Percentiles rank a stretch among this genome's conserved stretches.
Evolutionary conservation across 768 basidiomycete species (phyloP).

Genomic region (Coprinellus micaceus): DNA sequence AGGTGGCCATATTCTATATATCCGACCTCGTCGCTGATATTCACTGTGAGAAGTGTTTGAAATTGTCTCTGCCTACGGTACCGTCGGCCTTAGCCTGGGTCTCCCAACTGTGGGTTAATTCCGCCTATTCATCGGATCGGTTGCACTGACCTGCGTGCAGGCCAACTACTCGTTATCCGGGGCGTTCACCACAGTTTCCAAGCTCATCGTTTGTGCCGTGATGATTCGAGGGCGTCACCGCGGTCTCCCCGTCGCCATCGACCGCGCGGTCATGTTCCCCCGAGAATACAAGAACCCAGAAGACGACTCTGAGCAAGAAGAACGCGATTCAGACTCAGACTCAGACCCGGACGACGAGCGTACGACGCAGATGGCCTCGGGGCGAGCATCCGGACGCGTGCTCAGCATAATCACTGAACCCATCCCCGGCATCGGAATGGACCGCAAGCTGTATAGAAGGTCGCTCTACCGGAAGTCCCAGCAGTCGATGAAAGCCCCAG

Average conservation of each 20-base stretch:
- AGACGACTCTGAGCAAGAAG: background rate
- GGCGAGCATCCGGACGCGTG: too few species aligned
- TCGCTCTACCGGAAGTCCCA: too few species aligned
- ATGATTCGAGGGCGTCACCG: constrained; percentile 95
- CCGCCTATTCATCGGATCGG: too few species aligned
- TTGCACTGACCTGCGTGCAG: constrained; percentile 35
- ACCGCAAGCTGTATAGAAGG: too few species aligned
- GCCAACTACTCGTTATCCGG: constrained; percentile 80
- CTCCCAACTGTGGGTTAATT: constrained; percentile 60
- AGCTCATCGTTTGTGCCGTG: constrained; percentile 80
- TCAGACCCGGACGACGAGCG: background rate
- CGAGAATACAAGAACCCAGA: constrained; percentile 45
- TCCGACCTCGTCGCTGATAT: background rate
- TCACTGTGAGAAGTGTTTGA: constrained; percentile 62
- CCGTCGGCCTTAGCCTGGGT: constrained; percentile 87
- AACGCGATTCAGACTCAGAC: background rate
- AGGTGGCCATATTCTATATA: constrained; percentile 22
- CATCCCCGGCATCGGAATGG: too few species aligned
- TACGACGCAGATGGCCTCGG: too few species aligned
- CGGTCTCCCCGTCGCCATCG: constrained; percentile 82
- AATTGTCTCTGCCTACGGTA: constrained; percentile 82
- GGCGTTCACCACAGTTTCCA: constrained; percentile 74
- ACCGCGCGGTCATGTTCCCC: constrained; percentile 82
- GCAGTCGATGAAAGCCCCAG: too few species aligned
- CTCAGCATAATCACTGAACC: too few species aligned